phyloP scores from a whole-genome alignment of 2,329 filamentous ascomycete species.

The Colletotrichum sp. region DNA sequence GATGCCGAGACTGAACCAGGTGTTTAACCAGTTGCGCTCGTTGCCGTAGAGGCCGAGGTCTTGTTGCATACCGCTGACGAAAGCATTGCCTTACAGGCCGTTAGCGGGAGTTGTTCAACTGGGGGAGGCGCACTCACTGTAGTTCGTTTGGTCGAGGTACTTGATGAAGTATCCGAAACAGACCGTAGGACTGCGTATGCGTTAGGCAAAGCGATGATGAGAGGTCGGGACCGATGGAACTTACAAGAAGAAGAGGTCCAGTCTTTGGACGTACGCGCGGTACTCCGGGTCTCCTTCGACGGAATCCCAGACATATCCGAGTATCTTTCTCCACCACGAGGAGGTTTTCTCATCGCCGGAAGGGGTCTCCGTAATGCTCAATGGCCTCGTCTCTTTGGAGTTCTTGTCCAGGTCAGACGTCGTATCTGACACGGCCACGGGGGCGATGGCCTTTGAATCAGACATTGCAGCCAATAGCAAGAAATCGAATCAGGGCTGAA shows the following conservation, averaged over 20 bases:
- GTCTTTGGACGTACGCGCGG: not conserved
- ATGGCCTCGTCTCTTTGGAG: not conserved
- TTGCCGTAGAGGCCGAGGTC: slow-evolving; percentile 29
- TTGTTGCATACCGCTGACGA: slow-evolving; percentile 30
- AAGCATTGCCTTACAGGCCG: slow-evolving; percentile 21
- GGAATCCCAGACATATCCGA: slow-evolving; percentile 5
- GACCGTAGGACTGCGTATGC: not conserved
- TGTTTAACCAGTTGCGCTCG: slow-evolving; percentile 26
- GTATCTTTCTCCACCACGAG: not conserved
- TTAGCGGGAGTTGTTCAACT: not conserved
- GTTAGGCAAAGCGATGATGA: not conserved
- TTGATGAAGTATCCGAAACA: slow-evolving; percentile 19
- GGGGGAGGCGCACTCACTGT: slow-evolving; percentile 18
- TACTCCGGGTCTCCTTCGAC: slow-evolving; percentile 8
- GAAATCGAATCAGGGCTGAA: rapidly evolving
- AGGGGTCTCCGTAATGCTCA: not conserved
- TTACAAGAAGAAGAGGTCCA: slow-evolving; percentile 9
- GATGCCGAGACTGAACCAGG: slow-evolving; percentile 26
- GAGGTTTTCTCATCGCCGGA: not conserved
- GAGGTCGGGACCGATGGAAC: not conserved
- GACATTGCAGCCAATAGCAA: not conserved
- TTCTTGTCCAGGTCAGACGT: not conserved
- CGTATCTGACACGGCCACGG: not conserved
- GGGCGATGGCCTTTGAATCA: not conserved
- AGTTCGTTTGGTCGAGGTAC: slow-evolving; percentile 33